These are phyloP conservation scores for Penicillium silybi DNA, from an alignment of 495 filamentous ascomycete species.

Conservation along the genomic window DNA sequence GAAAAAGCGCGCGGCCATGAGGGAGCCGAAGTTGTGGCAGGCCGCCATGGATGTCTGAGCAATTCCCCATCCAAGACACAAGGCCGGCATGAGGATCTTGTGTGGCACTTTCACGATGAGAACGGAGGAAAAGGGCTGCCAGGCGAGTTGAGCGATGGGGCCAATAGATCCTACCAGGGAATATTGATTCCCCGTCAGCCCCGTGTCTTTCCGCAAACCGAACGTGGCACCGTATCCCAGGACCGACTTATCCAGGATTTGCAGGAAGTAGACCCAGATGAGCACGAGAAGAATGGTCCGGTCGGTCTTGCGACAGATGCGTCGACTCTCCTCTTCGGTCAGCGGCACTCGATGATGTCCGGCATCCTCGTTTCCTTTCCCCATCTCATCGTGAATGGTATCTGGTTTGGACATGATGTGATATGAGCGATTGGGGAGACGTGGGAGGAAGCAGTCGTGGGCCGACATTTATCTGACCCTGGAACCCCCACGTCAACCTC, in stretches of 20 bases:
- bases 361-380: conserved; percentile 4
- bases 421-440: background rate
- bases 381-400: conserved; percentile 14
- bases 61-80: conserved; percentile 54
- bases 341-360: conserved; percentile 30
- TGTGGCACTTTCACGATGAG: conserved; percentile 65
- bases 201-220: conserved; percentile 52
- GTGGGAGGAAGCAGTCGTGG: background rate
- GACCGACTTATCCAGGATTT: conserved; percentile 63
- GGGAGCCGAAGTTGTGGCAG: conserved; percentile 33
- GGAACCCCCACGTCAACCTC: conserved; percentile 6
- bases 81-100: conserved; percentile 56
- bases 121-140: conserved; percentile 62
- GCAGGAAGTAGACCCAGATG: conserved; percentile 62
- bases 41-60: conserved; percentile 45
- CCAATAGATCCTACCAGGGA: conserved; percentile 59
- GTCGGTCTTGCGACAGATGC: conserved; percentile 61
- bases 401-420: conserved; percentile 18
- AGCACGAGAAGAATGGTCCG: conserved; percentile 53
- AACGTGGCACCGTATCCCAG: conserved; percentile 62
- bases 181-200: conserved; percentile 56
- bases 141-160: conserved; percentile 60
- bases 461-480: conserved; percentile 1
- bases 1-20: conserved; percentile 48
- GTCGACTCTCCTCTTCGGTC: conserved; percentile 50